Evolutionary conservation across 306 rosid genomes (phyloP).

Genomic region (Cucurbita ficifolia): DNA sequence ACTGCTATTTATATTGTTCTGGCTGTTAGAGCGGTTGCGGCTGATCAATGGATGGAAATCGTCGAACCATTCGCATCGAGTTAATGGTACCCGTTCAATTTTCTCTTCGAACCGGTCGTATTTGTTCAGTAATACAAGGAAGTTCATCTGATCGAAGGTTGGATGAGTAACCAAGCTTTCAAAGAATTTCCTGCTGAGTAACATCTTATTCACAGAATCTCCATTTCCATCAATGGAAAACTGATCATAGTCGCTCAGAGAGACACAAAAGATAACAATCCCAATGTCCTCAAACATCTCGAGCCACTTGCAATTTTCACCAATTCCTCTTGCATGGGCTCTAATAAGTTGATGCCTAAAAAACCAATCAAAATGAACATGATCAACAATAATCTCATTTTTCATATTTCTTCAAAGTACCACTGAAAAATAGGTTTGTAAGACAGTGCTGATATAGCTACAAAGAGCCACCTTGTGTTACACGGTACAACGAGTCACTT

Average conservation of each 20-base stretch:
- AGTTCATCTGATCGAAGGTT: constrained; percentile 77
- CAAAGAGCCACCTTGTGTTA: too few species aligned
- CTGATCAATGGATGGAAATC: constrained; percentile 69
- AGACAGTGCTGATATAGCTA: too few species aligned
- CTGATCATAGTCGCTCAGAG: constrained; percentile 82
- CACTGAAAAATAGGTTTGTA: background rate
- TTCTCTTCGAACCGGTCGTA: constrained; percentile 66
- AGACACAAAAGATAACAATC: constrained; percentile 73
- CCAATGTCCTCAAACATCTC: constrained; percentile 98
- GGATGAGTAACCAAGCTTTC: constrained; percentile 78
- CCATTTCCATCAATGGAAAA: constrained; percentile 53
- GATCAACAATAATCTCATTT: background rate
- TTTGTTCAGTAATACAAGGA: constrained; percentile 79
- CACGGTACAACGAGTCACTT: too few species aligned
- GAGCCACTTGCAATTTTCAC: constrained; percentile 97
- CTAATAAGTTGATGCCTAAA: constrained; percentile 44
- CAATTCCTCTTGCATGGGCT: constrained; percentile 41
- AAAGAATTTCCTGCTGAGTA: constrained; percentile 58
- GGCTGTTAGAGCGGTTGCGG: constrained; percentile 33
- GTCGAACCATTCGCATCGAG: constrained; percentile 69
- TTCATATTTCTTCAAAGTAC: background rate
- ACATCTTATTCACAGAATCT: constrained; percentile 55
- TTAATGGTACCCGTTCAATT: constrained; percentile 49
- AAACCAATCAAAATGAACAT: constrained; percentile 7
- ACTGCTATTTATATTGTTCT: constrained; percentile 34